Percentiles rank a stretch among this genome's conserved stretches.
phyloP scores from a whole-genome alignment of 164 flowering plant species.

The Vitis labrusca region DNA sequence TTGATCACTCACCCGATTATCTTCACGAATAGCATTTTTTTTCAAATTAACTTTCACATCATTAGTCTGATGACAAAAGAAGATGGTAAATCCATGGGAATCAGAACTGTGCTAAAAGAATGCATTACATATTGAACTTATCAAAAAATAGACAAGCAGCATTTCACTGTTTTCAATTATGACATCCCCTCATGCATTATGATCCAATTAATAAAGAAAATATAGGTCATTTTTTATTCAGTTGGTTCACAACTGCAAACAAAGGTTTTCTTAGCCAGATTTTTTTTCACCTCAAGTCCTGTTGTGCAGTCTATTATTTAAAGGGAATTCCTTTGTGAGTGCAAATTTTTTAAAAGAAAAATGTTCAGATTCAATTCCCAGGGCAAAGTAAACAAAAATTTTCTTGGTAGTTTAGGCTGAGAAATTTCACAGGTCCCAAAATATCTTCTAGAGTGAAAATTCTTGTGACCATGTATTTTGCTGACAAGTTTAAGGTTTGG shows the following conservation, averaged over 20 bases:
- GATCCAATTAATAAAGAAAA: neutral
- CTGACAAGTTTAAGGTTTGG: too few relatives aligned
- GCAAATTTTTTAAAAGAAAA: too few relatives aligned
- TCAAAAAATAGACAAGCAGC: neutral
- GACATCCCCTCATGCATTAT: neutral
- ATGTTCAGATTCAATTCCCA: too few relatives aligned
- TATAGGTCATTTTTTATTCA: neutral
- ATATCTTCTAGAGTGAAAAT: too few relatives aligned
- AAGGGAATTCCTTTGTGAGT: too few relatives aligned
- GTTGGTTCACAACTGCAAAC: neutral
- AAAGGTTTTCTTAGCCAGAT: neutral
- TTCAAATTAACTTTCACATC: conserved; percentile 21
- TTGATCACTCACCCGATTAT: conserved; percentile 2
- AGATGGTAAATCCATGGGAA: neutral
- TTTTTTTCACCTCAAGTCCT: too few relatives aligned
- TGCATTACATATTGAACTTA: neutral
- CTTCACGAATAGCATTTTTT: conserved; percentile 9
- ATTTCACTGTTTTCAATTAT: neutral
- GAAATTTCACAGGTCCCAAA: too few relatives aligned
- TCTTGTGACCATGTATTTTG: too few relatives aligned
- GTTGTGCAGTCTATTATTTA: too few relatives aligned
- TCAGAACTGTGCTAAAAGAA: neutral
- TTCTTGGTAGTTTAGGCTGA: too few relatives aligned
- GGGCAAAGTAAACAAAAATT: too few relatives aligned
- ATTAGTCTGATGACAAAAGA: conserved; percentile 12